phyloP scores from a whole-genome alignment of 345 rosid species.

The Hypericum perforatum region DNA sequence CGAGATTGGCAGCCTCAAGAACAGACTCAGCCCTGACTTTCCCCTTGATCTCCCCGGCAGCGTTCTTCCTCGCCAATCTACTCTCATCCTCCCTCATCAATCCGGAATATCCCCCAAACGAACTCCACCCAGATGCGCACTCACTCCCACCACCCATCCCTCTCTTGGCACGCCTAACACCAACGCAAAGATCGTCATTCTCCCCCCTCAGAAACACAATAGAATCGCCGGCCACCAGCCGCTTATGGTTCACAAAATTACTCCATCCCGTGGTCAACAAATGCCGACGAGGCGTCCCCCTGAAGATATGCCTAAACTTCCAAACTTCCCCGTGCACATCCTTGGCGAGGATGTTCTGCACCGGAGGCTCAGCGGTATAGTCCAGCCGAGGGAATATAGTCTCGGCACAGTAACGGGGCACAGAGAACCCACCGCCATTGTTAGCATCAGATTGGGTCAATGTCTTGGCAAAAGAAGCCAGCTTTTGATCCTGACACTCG shows the following conservation, averaged over 20 bases:
- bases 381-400: constrained; percentile 20
- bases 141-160: constrained; percentile 16
- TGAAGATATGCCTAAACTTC: constrained; percentile 26
- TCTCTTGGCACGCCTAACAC: constrained; percentile 13
- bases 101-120: constrained; percentile 10
- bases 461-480: too few species aligned
- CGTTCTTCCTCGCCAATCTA: constrained; percentile 8
- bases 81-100: constrained; percentile 18
- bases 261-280: constrained; percentile 26
- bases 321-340: constrained; percentile 24
- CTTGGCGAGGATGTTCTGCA: constrained; percentile 12
- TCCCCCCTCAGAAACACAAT: constrained; percentile 22
- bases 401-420: too few species aligned
- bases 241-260: constrained; percentile 20
- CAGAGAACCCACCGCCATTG: too few species aligned
- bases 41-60: constrained; percentile 4
- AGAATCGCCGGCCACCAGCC: constrained; percentile 22
- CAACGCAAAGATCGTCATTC: constrained; percentile 20
- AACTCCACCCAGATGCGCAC: constrained; percentile 10
- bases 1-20: constrained; percentile 13
- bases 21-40: constrained; percentile 19
- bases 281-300: constrained; percentile 26
- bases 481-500: too few species aligned
- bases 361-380: constrained; percentile 10
- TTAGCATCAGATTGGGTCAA: too few species aligned